phyloP scores from a whole-genome alignment of 2,329 filamentous ascomycete species.

The Sporothrix schenckii region DNA sequence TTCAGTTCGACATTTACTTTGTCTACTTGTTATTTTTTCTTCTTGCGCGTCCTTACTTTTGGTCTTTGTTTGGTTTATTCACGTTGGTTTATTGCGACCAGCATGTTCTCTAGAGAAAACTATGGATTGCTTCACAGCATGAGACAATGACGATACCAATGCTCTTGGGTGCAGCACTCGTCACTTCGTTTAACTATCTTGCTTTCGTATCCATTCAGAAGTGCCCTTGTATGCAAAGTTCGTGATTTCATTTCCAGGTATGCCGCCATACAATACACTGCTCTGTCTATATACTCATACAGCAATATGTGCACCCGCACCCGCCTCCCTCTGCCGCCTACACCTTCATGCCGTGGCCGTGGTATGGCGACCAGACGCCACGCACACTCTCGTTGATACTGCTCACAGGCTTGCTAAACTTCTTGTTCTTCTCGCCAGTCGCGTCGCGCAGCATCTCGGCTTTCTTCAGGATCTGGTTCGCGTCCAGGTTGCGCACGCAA shows the following conservation, averaged over 20 bases:
- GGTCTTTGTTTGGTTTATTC: background rate
- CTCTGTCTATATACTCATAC: conserved; percentile 19
- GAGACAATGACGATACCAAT: conserved; percentile 25
- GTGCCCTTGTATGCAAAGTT: background rate
- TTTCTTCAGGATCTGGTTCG: conserved; percentile 80
- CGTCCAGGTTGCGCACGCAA: conserved; percentile 84
- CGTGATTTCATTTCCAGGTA: conserved; percentile 27
- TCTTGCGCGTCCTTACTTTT: background rate
- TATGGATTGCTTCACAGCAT: conserved; percentile 28
- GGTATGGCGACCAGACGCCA: conserved; percentile 72
- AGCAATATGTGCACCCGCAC: background rate
- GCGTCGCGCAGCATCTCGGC: conserved; percentile 71
- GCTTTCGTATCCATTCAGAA: background rate
- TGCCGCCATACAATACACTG: conserved; percentile 15
- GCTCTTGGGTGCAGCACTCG: background rate
- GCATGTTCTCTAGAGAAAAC: conserved; percentile 20
- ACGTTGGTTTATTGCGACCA: background rate
- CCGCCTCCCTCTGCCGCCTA: conserved; percentile 40
- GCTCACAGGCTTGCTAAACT: conserved; percentile 64
- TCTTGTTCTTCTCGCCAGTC: conserved; percentile 72
- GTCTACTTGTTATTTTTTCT: background rate
- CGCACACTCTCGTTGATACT: conserved; percentile 68
- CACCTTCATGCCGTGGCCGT: conserved; percentile 61
- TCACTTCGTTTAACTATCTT: background rate
- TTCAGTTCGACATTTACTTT: too few relatives aligned